Conservation (phyloP, 1,284 basidiomycete genomes). For the Rhodotorula sp. region DNA sequence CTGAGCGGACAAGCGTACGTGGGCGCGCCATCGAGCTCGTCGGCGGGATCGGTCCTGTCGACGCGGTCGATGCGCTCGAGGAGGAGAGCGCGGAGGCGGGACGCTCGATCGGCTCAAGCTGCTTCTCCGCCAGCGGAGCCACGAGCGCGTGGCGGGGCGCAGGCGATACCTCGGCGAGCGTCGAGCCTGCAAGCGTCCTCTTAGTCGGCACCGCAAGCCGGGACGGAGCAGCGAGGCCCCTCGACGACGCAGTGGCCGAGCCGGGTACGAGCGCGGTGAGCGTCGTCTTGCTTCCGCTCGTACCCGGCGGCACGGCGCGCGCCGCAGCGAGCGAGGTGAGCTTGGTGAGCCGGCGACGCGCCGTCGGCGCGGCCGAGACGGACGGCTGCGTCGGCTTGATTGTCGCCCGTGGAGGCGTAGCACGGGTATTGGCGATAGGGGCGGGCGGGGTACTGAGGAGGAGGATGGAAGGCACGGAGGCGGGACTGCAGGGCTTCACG, state of each 20-base stretch:
- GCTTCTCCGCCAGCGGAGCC: background rate
- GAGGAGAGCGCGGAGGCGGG: background rate
- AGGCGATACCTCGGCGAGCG: background rate
- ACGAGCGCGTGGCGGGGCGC: background rate
- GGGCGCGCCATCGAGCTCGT: background rate
- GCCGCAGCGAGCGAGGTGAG: slow-evolving; percentile 13
- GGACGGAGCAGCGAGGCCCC: background rate
- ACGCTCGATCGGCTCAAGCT: background rate
- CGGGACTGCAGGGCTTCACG: background rate
- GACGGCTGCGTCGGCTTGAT: background rate
- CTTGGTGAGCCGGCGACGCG: slow-evolving; percentile 28
- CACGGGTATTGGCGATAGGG: background rate
- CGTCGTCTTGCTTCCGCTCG: background rate
- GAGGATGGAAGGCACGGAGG: background rate
- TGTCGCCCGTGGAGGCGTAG: background rate
- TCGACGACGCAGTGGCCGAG: background rate
- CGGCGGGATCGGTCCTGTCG: background rate
- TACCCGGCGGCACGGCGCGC: background rate
- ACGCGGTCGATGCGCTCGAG: background rate
- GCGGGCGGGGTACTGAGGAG: background rate
- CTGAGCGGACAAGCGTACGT: background rate
- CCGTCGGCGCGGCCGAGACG: slow-evolving; percentile 24
- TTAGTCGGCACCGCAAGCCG: slow-evolving; percentile 1
- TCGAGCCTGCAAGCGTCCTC: background rate
- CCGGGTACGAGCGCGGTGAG: slow-evolving; percentile 9